Conservation (phyloP, 441 rosid genomes). For the California macrophylla region DNA sequence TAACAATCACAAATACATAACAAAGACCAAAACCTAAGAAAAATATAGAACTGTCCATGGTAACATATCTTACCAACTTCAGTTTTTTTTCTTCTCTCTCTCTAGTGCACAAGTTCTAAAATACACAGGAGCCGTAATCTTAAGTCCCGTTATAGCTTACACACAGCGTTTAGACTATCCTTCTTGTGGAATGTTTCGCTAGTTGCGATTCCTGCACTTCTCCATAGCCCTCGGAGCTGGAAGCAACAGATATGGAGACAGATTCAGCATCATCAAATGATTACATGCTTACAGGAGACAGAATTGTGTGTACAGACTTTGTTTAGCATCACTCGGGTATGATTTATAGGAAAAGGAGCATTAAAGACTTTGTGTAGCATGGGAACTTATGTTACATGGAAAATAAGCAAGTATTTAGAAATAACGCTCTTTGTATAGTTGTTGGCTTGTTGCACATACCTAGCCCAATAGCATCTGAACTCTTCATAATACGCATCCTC, state of each 20-base stretch:
- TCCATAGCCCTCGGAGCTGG: conserved; percentile 75
- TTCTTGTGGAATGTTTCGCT: conserved; percentile 8
- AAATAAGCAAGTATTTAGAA: too few relatives aligned
- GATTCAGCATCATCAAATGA: not conserved
- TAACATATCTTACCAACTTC: conserved; percentile 12
- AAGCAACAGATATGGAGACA: conserved; percentile 14
- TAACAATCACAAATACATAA: conserved; percentile 22
- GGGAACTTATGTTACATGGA: too few relatives aligned
- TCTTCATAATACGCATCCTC: conserved; percentile 68
- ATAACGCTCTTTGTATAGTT: too few relatives aligned
- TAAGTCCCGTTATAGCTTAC: not conserved
- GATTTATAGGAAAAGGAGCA: too few relatives aligned
- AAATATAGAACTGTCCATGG: conserved; percentile 11
- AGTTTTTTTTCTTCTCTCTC: not conserved
- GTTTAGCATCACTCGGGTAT: not conserved
- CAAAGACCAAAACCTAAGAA: conserved; percentile 8
- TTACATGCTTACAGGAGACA: not conserved
- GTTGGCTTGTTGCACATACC: conserved; percentile 26
- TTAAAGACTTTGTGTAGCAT: not conserved
- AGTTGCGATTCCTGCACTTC: conserved; percentile 47
- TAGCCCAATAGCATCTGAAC: conserved; percentile 66
- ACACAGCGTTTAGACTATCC: not conserved
- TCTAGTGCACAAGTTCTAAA: conserved; percentile 18
- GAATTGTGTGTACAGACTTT: too few relatives aligned
- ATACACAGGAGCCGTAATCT: conserved; percentile 1